Evolutionary conservation across 345 rosid genomes (phyloP).

Genomic region (Pistacia vera): DNA sequence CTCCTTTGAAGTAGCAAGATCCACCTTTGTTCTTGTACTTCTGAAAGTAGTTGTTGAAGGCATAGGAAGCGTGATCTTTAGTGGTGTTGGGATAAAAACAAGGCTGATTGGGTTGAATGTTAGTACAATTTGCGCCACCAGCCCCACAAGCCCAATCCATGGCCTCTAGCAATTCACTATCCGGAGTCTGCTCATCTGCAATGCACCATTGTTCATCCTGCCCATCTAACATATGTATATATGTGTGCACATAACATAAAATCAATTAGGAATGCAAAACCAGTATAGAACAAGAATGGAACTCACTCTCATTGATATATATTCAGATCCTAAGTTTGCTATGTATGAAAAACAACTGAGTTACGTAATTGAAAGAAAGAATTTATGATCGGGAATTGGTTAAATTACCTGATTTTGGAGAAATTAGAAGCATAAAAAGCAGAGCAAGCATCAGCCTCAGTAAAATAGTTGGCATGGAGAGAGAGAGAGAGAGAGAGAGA

Average conservation of each 20-base stretch:
- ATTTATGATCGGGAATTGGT: not conserved
- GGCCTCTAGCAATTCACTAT: conserved; percentile 59
- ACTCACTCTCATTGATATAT: not conserved
- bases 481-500: conserved; percentile 25
- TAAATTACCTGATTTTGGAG: conserved; percentile 43
- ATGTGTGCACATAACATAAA: not conserved
- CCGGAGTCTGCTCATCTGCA: conserved; percentile 78
- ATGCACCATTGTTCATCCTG: conserved; percentile 76
- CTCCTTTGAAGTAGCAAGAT: conserved; percentile 79
- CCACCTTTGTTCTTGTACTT: conserved; percentile 62
- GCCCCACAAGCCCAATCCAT: conserved; percentile 72
- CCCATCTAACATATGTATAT: conserved; percentile 34
- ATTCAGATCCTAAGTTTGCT: not conserved
- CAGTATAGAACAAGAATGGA: not conserved
- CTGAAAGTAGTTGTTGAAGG: conserved; percentile 79
- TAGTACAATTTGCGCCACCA: conserved; percentile 67
- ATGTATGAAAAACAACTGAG: not conserved
- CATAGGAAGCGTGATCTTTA: conserved; percentile 73
- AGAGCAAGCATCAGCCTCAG: conserved; percentile 45
- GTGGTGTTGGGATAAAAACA: conserved; percentile 76
- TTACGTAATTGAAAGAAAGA: not conserved
- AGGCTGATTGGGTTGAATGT: conserved; percentile 55
- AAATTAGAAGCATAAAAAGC: conserved; percentile 36
- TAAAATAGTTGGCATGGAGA: conserved; percentile 41
- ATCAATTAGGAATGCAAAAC: not conserved